Base-by-base conservation (phyloP, 441 rosid genomes). In the Croton laevigatus region DNA sequence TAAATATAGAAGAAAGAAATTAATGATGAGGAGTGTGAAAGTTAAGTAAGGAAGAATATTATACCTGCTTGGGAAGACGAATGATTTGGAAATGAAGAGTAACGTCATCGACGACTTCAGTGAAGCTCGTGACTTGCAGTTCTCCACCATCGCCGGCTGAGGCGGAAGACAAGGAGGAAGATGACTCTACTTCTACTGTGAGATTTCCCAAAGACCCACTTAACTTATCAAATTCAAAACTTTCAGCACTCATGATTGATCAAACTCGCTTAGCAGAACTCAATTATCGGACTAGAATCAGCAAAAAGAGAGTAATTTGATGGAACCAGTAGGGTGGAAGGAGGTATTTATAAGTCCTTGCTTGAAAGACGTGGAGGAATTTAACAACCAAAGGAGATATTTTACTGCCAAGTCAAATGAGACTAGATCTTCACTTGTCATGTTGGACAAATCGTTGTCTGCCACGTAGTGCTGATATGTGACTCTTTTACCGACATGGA, bases 41-140 rank as follows among this genome's bases (percentile, higher is more conserved):
- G 51, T 8, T 27, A 36, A 44, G 45, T 12, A 17, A 10, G 46
- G 57, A 49, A 5, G 9, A 19, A 6, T 66, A 27, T 27, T 27
- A 27, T 27, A 88, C 97, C 91, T 93, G 98, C 70, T 84, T 86
- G 46, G 86, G 78, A 66, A 93, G 84, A 73, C 82, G 85, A 73
- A 91, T 89, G 80, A 88, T 80, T 79, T 91, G 97, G 78, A 87
- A 87, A 55, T 91, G 81, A 72, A 93, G 83, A 44, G 93, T 83
- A 49, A 79, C 79, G 22, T 86, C 90, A 40, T 89, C 89, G 54
- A 81, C 81, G 58, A 83, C 76, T 73, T 93, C 96, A 4, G 81
- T 77, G 75, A 91, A 91, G 81, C 86, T 87, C 0, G 82, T 82
- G 65, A 93, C 73, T 81, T 81, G 81, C 65, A 81, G 58, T 40